phyloP scores from a whole-genome alignment of 2,329 filamentous ascomycete species.

The Neonectria faginata region DNA sequence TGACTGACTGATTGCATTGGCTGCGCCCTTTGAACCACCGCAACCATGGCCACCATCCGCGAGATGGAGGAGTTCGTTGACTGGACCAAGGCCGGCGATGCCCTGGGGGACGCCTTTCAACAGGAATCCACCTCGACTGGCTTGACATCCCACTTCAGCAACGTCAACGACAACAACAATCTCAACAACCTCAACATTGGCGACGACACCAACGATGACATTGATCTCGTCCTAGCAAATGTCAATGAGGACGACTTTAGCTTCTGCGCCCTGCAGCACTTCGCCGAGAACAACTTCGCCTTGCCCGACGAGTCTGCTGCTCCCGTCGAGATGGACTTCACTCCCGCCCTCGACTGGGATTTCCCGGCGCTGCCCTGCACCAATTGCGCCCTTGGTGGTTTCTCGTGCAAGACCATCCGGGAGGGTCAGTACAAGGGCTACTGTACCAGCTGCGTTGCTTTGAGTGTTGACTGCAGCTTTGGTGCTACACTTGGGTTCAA shows the following conservation, averaged over 20 bases:
- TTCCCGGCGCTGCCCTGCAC: slow-evolving; percentile 61
- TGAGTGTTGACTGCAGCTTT: slow-evolving; percentile 70
- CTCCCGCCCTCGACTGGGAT: slow-evolving; percentile 50
- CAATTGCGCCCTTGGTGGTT: slow-evolving; percentile 64
- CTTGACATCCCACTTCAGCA: slow-evolving; percentile 47
- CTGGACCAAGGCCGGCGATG: slow-evolving; percentile 65
- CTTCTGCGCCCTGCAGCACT: slow-evolving; percentile 70
- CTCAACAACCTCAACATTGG: background rate
- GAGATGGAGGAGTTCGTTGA: slow-evolving; percentile 74
- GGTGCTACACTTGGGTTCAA: slow-evolving; percentile 53
- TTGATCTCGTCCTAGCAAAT: slow-evolving; percentile 67
- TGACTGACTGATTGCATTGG: slow-evolving; percentile 12
- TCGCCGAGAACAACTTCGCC: slow-evolving; percentile 55
- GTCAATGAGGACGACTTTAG: slow-evolving; percentile 70
- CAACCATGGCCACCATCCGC: slow-evolving; percentile 55
- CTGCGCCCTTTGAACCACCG: slow-evolving; percentile 32
- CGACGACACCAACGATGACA: slow-evolving; percentile 49
- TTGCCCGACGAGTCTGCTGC: slow-evolving; percentile 48
- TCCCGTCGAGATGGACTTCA: slow-evolving; percentile 44
- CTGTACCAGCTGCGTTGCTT: slow-evolving; percentile 72
- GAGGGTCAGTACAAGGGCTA: slow-evolving; percentile 71
- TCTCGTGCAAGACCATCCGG: slow-evolving; percentile 69
- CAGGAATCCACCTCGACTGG: slow-evolving; percentile 52
- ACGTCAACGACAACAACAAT: slow-evolving; percentile 23
- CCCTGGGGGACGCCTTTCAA: slow-evolving; percentile 49